Conservation (phyloP, 192 early-diverging fungal species). For the Kappamyces sp. region DNA sequence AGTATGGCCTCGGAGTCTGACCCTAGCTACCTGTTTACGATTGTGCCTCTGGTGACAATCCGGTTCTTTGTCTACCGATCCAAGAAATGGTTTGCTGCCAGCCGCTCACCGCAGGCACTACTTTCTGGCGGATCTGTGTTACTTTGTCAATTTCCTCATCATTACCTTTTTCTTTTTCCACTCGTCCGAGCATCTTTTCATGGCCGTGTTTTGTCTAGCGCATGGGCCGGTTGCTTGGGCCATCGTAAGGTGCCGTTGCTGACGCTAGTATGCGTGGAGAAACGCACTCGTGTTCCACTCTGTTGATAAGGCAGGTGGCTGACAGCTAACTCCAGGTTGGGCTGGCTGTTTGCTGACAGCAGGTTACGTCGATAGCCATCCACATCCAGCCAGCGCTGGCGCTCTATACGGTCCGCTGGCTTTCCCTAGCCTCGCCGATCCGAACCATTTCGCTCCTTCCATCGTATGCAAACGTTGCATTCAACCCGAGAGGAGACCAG, state of each 20-base stretch:
- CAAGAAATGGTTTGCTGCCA: constrained; percentile 24
- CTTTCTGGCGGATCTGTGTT: constrained; percentile 56
- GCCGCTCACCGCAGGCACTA: constrained; percentile 30
- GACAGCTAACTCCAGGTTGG: constrained; percentile 27
- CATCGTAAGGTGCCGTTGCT: constrained; percentile 16
- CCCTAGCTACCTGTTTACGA: constrained; percentile 37
- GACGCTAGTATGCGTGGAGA: constrained; percentile 33
- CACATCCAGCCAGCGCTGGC: constrained; percentile 59
- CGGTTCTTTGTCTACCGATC: constrained; percentile 51
- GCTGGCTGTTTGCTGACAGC: no score
- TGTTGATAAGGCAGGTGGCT: constrained; percentile 42
- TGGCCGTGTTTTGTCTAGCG: constrained; percentile 37
- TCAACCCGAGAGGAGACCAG: no score
- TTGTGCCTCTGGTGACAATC: constrained; percentile 31
- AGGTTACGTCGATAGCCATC: constrained; percentile 46
- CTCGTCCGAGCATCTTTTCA: constrained; percentile 34
- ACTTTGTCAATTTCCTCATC: constrained; percentile 47
- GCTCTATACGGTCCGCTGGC: constrained; percentile 54
- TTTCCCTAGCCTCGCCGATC: constrained; percentile 9
- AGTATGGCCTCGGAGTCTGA: not conserved
- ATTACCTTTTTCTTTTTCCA: constrained; percentile 49
- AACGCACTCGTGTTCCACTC: constrained; percentile 53
- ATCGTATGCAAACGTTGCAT: no score
- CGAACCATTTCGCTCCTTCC: not conserved
- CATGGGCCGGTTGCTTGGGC: constrained; percentile 64